phyloP scores from a whole-genome alignment of 768 basidiomycete species.

The Phaeotremella skinneri region DNA sequence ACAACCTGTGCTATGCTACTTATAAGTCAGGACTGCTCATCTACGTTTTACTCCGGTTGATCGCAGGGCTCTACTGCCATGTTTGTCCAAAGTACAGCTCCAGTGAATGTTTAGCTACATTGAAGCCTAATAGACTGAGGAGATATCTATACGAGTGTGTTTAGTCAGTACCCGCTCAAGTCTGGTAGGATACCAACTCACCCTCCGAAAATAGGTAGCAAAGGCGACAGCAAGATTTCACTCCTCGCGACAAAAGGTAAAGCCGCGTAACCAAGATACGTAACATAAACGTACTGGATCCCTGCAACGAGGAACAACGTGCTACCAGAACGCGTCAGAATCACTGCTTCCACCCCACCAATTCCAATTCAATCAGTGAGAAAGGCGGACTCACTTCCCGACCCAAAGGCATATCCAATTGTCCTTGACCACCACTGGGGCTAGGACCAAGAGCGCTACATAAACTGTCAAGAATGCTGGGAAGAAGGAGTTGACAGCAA shows the following conservation, averaged over 20 bases:
- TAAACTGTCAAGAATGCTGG: slow-evolving; percentile 88
- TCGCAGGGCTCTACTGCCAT: slow-evolving; percentile 21
- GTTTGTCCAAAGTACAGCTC: slow-evolving; percentile 67
- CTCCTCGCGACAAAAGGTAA: slow-evolving; percentile 91
- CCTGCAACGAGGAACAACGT: slow-evolving; percentile 85
- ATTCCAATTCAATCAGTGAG: background rate
- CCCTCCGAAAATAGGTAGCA: slow-evolving; percentile 78
- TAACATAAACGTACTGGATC: slow-evolving; percentile 83
- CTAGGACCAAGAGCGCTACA: slow-evolving; percentile 78
- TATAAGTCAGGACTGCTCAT: slow-evolving; percentile 5
- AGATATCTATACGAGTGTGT: slow-evolving; percentile 24
- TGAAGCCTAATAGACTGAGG: slow-evolving; percentile 72
- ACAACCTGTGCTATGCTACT: too few species aligned
- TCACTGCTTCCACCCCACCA: slow-evolving; percentile 1
- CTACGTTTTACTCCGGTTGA: too few species aligned
- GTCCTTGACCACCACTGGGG: slow-evolving; percentile 74
- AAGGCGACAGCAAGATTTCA: slow-evolving; percentile 83
- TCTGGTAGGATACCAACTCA: slow-evolving; percentile 68
- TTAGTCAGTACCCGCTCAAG: background rate
- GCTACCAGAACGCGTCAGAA: slow-evolving; percentile 15
- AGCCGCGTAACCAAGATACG: slow-evolving; percentile 73
- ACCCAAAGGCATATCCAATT: slow-evolving; percentile 94
- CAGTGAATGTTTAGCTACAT: slow-evolving; percentile 79
- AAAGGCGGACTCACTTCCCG: slow-evolving; percentile 60
- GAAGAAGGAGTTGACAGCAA: slow-evolving; percentile 96